Evolutionary conservation across 2,329 filamentous ascomycete genomes (phyloP).

Genomic region (Sordariomycetes sp.): DNA sequence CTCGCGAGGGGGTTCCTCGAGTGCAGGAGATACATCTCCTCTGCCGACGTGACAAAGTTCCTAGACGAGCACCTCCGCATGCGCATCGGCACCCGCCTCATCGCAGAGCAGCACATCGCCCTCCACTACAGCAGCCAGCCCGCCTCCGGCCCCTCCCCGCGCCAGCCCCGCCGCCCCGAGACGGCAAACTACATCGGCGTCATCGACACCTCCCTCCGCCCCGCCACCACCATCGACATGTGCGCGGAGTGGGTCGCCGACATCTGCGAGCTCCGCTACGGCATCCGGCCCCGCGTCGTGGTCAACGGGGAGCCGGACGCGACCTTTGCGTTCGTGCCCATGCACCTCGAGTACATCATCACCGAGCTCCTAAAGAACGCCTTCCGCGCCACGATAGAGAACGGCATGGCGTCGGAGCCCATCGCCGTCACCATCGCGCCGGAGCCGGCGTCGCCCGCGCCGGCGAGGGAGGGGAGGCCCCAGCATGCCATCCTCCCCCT

Average conservation of each 20-base stretch:
- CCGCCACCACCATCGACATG: constrained; percentile 65
- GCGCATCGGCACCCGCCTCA: constrained; percentile 82
- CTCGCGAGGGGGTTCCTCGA: constrained; percentile 88
- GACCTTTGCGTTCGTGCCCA: constrained; percentile 87
- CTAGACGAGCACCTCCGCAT: constrained; percentile 89
- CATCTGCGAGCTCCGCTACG: constrained; percentile 94
- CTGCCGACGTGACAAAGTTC: constrained; percentile 75
- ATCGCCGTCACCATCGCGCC: constrained; percentile 87
- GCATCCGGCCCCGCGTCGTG: constrained; percentile 64
- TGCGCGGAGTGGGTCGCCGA: constrained; percentile 89
- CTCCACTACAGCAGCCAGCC: constrained; percentile 63
- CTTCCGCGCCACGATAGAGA: constrained; percentile 86
- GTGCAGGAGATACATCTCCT: constrained; percentile 77
- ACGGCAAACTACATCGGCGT: constrained; percentile 73
- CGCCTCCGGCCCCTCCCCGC: background rate
- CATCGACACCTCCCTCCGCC: constrained; percentile 80
- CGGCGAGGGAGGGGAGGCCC: constrained; percentile 10
- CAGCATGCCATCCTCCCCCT: constrained; percentile 34
- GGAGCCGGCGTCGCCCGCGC: constrained; percentile 28
- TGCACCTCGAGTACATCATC: constrained; percentile 94
- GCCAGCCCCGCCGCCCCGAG: constrained; percentile 40
- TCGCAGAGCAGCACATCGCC: constrained; percentile 94
- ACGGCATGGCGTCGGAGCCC: constrained; percentile 63
- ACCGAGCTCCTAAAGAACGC: constrained; percentile 95
- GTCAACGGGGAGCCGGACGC: constrained; percentile 79